Conservation (phyloP, 176 grass and related monocot species). For the Guadua angustifolia region DNA sequence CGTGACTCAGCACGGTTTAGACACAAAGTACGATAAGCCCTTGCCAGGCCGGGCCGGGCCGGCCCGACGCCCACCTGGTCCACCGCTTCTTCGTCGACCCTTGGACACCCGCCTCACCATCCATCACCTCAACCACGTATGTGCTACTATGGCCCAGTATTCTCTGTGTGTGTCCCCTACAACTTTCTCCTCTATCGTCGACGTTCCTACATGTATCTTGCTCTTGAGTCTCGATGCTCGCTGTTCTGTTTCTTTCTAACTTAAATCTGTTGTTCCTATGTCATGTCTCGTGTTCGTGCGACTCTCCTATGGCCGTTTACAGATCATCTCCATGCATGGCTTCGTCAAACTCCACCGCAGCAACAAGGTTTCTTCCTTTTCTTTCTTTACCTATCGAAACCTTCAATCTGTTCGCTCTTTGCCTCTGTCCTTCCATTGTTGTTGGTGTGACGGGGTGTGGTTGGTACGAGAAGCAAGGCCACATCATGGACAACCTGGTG, state of each 20-base stretch:
- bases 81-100: constrained; percentile 54
- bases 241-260: background rate
- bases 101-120: constrained; percentile 25
- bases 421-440: background rate
- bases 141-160: background rate
- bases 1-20: too few relatives aligned
- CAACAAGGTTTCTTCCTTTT: constrained; percentile 33
- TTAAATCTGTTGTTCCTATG: background rate
- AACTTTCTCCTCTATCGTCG: background rate
- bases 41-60: too few relatives aligned
- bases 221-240: background rate
- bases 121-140: constrained; percentile 58
- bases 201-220: background rate
- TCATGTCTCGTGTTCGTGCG: background rate
- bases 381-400: background rate
- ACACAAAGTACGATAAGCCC: too few relatives aligned
- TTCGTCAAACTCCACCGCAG: constrained; percentile 39
- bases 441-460: constrained; percentile 15
- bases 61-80: too few relatives aligned
- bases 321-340: constrained; percentile 67
- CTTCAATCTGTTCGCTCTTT: background rate
- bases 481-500: constrained; percentile 45
- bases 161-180: background rate
- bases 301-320: background rate
- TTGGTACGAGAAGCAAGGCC: constrained; percentile 17